A percentile compares a stretch with the other conserved stretches of the same genome.
These are phyloP conservation scores for Silene coronaria DNA, from an alignment of 179 eudicot species.

Conservation along the genomic window DNA sequence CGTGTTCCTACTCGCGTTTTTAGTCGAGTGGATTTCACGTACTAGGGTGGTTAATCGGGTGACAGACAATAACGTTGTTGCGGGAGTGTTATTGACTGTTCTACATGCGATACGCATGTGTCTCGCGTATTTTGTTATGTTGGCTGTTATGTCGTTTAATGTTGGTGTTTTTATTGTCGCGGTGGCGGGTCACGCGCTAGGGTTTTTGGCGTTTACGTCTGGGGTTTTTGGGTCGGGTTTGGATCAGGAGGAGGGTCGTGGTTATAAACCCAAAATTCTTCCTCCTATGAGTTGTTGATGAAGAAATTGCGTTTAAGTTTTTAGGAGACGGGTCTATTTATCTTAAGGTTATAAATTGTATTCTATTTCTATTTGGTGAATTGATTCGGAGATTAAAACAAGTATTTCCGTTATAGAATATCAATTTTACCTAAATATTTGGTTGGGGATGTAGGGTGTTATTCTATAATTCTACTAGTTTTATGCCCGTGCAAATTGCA, in stretches of 20 bases:
- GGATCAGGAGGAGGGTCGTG: neutral
- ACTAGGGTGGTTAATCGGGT: constrained; percentile 8
- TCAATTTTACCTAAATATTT: too few relatives aligned
- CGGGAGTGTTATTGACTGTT: constrained; percentile 21
- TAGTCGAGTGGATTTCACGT: constrained; percentile 26
- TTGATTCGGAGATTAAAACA: too few relatives aligned
- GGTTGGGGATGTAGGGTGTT: too few relatives aligned
- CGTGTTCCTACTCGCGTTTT: constrained; percentile 34
- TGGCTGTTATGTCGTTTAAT: constrained; percentile 74
- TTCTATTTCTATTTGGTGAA: too few relatives aligned
- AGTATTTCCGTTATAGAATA: too few relatives aligned
- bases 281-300: constrained; percentile 21
- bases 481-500: too few relatives aligned
- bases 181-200: constrained; percentile 47
- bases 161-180: constrained; percentile 51
- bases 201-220: constrained; percentile 35
- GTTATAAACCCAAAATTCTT: constrained; percentile 19
- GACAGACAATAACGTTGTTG: constrained; percentile 12
- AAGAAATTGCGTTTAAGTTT: too few relatives aligned
- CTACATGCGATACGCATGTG: constrained; percentile 43
- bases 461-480: too few relatives aligned
- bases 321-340: too few relatives aligned
- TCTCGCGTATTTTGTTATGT: constrained; percentile 64
- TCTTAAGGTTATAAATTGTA: too few relatives aligned
- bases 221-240: constrained; percentile 22